Evolutionary conservation across 2,329 filamentous ascomycete species (phyloP), one percentile per base, ranked within the genome.

Genomic region (Fusarium oligoseptatum): DNA sequence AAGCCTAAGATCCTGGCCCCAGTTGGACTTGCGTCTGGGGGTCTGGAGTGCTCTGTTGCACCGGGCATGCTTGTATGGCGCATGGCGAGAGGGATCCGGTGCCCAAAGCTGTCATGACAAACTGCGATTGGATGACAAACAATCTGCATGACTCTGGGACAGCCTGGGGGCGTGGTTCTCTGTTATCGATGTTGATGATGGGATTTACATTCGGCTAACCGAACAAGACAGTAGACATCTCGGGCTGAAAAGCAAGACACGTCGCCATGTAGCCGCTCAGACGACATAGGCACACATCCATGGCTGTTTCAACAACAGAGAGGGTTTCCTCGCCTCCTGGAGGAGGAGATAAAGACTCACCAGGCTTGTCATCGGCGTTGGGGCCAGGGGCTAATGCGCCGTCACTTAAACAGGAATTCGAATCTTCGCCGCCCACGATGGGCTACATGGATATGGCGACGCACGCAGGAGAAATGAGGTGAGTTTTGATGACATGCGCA

Each of bases 401-500:
- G 60, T 72, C 72, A 66, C 72, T 81, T 74, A 77, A 85, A 81
- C 84, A 89, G 87, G 88, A 89, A 80, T 89, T 88, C 83, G 86
- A 88, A 82, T 84, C 87, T 81, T 87, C 88, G 81, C 84, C 87
- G 81, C 82, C 80, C 77, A 87, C 86, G 81, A 83, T 89, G 80
- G 87, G 88, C 77, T 90, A 88, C 79, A 84, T 89, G 79, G 87
- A 88, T 64, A 84, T 89, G 77, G 85, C 84, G 64, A 81, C 85
- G 61, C 84, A 85, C 76, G 80, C 84, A 36, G 82, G 80, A 85
- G 88, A 90, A 80, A 88, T 89, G 84, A 88, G 88, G 88, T 90
- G 81, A 80, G 88, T 87, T 55, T 56, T 45, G 45, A 56, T 78
- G 32, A 66, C 66, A 73, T 80, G 78, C 69, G 65, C 22, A 36